A percentile compares a stretch with the other conserved stretches of the same genome.
These are phyloP conservation scores for Pseudogymnoascus verrucosus DNA, from an alignment of 2,329 filamentous ascomycete genomes.

Conservation along the genomic window DNA sequence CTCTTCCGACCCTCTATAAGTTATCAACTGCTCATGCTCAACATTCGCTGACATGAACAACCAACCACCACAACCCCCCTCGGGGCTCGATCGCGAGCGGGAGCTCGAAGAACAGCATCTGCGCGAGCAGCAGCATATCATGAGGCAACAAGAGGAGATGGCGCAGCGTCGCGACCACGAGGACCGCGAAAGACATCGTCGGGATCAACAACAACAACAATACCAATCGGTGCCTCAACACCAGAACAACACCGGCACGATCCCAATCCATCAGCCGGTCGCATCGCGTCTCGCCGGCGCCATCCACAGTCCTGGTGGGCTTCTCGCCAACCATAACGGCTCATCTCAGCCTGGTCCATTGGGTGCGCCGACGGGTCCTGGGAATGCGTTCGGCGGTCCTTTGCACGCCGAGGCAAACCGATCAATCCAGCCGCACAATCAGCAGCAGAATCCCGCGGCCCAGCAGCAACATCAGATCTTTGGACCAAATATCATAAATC, in stretches of 20 bases:
- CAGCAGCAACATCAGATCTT: conserved; percentile 52
- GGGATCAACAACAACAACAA: conserved; percentile 55
- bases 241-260: conserved; percentile 79
- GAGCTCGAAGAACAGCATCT: conserved; percentile 48
- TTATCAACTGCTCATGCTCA: background rate
- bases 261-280: conserved; percentile 90
- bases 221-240: conserved; percentile 62
- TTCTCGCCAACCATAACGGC: conserved; percentile 66
- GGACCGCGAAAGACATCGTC: conserved; percentile 57
- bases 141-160: conserved; percentile 45
- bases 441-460: conserved; percentile 33
- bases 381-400: conserved; percentile 44
- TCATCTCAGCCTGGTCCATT: conserved; percentile 44
- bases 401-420: conserved; percentile 46
- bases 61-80: conserved; percentile 23
- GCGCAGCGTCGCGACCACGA: conserved; percentile 42
- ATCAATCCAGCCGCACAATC: conserved; percentile 43
- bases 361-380: conserved; percentile 28
- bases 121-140: conserved; percentile 41
- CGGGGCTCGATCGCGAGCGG: conserved; percentile 31
- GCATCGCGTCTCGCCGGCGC: conserved; percentile 71
- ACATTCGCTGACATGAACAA: conserved; percentile 23
- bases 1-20: background rate
- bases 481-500: conserved; percentile 38
- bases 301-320: conserved; percentile 85